A percentile compares a stretch with the other conserved stretches of the same genome.
Evolutionary conservation across 306 rosid species (phyloP).

Genomic region (Medicago truncatula): DNA sequence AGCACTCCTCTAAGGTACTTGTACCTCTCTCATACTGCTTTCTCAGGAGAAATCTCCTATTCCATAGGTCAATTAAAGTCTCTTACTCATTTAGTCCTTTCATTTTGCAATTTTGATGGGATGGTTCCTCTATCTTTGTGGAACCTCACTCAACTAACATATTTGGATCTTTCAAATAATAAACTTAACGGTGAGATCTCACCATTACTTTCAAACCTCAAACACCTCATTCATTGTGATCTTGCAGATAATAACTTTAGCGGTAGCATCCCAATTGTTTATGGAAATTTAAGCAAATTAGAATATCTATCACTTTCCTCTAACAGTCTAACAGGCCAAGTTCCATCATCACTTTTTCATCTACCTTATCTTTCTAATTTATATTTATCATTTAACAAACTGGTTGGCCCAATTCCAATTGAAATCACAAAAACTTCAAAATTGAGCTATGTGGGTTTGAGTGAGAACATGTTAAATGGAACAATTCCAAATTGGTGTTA

Average conservation of each 20-base stretch:
- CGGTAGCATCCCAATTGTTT: no score
- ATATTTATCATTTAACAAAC: neutral
- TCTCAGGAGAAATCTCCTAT: neutral
- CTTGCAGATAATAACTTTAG: no score
- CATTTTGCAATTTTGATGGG: neutral
- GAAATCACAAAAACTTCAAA: neutral
- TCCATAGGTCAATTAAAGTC: neutral
- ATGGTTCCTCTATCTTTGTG: neutral
- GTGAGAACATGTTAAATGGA: neutral
- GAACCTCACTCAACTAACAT: neutral
- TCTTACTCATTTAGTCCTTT: neutral
- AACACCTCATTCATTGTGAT: no score
- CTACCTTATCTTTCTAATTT: neutral
- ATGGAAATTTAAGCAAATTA: no score
- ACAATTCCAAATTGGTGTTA: constrained; percentile 6
- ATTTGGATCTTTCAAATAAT: neutral
- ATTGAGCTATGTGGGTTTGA: neutral
- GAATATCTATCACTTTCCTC: no score
- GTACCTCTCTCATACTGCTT: neutral
- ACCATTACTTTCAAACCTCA: neutral
- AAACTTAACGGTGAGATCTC: neutral
- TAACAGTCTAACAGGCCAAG: no score
- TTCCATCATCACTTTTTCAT: no score
- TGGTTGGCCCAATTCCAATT: constrained; percentile 17
- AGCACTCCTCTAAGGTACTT: neutral